These are phyloP conservation scores for Blastosporella zonata DNA, from an alignment of 1,284 basidiomycete genomes.

Conservation along the genomic window DNA sequence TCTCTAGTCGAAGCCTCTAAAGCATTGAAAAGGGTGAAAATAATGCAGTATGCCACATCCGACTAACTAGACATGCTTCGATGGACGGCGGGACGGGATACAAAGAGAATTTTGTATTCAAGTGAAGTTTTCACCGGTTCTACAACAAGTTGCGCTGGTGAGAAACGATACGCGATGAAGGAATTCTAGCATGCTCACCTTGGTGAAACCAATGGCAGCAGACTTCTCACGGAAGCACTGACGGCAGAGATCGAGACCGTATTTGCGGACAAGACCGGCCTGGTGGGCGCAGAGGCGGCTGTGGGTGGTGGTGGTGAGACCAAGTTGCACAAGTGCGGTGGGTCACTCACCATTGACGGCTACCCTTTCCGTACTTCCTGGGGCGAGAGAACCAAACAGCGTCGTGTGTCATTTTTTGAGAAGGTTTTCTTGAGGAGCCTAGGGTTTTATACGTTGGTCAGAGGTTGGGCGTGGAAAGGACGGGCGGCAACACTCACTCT, in stretches of 20 bases:
- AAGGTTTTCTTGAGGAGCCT: slow-evolving; percentile 17
- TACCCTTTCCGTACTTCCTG: slow-evolving; percentile 93
- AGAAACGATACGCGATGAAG: background rate
- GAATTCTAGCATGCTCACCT: slow-evolving; percentile 49
- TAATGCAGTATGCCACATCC: background rate
- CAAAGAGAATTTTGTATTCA: background rate
- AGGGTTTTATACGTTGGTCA: background rate
- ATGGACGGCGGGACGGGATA: background rate
- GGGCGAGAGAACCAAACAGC: slow-evolving; percentile 92
- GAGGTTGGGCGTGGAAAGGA: background rate
- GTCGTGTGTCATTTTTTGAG: slow-evolving; percentile 81
- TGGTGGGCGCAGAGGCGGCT: slow-evolving; percentile 96
- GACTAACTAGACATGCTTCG: background rate
- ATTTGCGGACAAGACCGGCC: slow-evolving; percentile 94
- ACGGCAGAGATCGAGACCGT: slow-evolving; percentile 94
- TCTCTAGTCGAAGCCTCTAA: too few relatives aligned
- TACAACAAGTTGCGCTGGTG: slow-evolving; percentile 14
- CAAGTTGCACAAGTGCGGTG: background rate
- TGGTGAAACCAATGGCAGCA: slow-evolving; percentile 89
- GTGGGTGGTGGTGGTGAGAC: too few relatives aligned
- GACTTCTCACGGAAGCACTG: slow-evolving; percentile 98
- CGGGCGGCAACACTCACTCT: slow-evolving; percentile 21
- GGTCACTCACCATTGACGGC: slow-evolving; percentile 84
- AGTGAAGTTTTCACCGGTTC: slow-evolving; percentile 38
- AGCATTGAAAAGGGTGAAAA: background rate